Conservation (phyloP, 2,329 filamentous ascomycete species). For the Fusarium nisikadoi region DNA sequence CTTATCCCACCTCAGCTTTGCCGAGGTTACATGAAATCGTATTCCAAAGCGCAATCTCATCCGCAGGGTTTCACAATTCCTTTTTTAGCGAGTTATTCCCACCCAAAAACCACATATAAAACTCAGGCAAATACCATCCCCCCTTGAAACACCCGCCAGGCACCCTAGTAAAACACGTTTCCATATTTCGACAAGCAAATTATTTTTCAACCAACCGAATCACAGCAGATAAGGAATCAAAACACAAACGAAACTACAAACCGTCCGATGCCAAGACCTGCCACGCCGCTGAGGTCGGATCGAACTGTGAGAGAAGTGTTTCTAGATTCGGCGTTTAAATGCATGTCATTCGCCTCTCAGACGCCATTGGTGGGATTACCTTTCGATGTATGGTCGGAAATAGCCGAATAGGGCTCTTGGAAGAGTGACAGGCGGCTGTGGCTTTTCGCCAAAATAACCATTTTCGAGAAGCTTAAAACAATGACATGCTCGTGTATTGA, state of each 20-base stretch:
- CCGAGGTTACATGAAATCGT: constrained; percentile 1
- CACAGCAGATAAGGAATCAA: background rate
- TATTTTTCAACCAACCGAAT: background rate
- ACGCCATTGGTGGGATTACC: background rate
- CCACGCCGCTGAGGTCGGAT: background rate
- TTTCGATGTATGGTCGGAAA: constrained; percentile 5
- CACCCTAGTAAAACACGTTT: constrained; percentile 10
- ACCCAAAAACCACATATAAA: background rate
- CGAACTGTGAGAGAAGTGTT: constrained; percentile 6
- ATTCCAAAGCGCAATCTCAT: background rate
- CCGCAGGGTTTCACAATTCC: background rate
- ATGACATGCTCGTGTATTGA: constrained; percentile 16
- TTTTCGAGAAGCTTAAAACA: constrained; percentile 8
- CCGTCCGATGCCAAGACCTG: background rate
- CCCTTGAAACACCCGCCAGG: constrained; percentile 9
- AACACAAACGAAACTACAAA: constrained; percentile 7
- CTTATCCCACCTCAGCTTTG: background rate
- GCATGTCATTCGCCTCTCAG: background rate
- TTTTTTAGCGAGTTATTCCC: constrained; percentile 1
- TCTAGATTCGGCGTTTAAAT: background rate
- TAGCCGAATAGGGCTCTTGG: background rate
- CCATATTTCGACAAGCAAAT: background rate
- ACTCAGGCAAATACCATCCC: background rate
- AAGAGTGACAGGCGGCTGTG: constrained; percentile 7
- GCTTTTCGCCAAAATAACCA: constrained; percentile 14